phyloP scores from a whole-genome alignment of 1,139 yeast genomes.

The Pichia sp. region DNA sequence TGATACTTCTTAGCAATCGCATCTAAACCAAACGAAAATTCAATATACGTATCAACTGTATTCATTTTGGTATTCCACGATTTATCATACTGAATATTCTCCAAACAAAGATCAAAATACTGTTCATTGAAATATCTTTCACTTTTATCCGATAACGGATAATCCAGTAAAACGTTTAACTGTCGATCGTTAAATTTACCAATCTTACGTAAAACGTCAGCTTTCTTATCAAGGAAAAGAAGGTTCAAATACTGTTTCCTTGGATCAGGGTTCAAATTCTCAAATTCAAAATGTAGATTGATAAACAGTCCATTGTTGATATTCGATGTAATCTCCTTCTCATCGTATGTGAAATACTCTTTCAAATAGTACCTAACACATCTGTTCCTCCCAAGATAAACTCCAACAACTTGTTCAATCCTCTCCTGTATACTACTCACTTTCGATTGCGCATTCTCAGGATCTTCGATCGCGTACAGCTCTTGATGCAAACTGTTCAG shows the following conservation, averaged over 20 bases:
- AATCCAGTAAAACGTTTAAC: constrained; percentile 20
- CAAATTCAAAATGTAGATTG: constrained; percentile 18
- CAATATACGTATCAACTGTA: constrained; percentile 16
- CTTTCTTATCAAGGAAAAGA: constrained; percentile 24
- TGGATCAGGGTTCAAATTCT: constrained; percentile 13
- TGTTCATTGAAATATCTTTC: constrained; percentile 14
- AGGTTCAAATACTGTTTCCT: constrained; percentile 22
- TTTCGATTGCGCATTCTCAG: background rate
- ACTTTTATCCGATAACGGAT: constrained; percentile 15
- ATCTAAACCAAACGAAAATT: constrained; percentile 23
- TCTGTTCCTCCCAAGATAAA: constrained; percentile 11
- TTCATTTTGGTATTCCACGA: constrained; percentile 23
- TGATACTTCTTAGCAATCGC: constrained; percentile 19
- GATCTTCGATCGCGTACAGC: constrained; percentile 4
- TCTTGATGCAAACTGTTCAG: constrained; percentile 8
- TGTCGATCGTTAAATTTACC: constrained; percentile 15
- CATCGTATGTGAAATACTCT: constrained; percentile 12
- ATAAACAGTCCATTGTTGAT: constrained; percentile 12
- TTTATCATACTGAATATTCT: constrained; percentile 23
- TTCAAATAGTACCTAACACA: constrained; percentile 16
- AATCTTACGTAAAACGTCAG: constrained; percentile 23
- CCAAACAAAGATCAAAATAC: constrained; percentile 26
- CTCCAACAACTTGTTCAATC: constrained; percentile 1
- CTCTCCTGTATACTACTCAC: background rate
- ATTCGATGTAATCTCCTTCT: constrained; percentile 2